These are phyloP conservation scores for Cutaneotrichosporon dermatis DNA, from an alignment of 1,284 basidiomycete species.

Conservation along the genomic window DNA sequence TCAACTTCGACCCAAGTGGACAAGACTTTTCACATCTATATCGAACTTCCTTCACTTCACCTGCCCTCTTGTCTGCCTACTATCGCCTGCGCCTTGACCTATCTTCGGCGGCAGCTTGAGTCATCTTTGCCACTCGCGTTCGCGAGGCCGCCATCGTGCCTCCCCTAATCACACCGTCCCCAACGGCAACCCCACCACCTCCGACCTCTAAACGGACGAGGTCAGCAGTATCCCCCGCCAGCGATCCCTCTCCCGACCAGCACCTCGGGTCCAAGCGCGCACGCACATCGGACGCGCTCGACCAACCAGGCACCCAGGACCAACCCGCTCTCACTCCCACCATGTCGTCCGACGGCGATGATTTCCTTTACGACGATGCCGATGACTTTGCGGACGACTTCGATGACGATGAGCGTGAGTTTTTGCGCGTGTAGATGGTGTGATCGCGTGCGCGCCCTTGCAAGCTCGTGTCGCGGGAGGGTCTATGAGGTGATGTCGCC, in stretches of 20 bases:
- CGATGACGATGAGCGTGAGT: slow-evolving; percentile 29
- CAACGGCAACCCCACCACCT: slow-evolving; percentile 15
- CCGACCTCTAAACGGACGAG: slow-evolving; percentile 7
- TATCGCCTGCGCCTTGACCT: too few relatives aligned
- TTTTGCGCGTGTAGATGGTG: too few relatives aligned
- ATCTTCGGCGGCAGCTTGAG: background rate
- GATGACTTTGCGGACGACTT: slow-evolving; percentile 39
- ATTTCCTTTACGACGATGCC: slow-evolving; percentile 40
- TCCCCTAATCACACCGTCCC: slow-evolving; percentile 13
- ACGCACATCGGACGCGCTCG: background rate
- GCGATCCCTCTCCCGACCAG: background rate
- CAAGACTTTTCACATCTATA: too few relatives aligned
- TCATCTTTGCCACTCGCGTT: slow-evolving; percentile 6
- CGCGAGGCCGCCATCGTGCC: slow-evolving; percentile 14
- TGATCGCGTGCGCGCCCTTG: too few relatives aligned
- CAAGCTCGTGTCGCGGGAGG: too few relatives aligned
- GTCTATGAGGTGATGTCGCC: background rate
- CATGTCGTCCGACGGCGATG: slow-evolving; percentile 48
- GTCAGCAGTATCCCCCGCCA: background rate
- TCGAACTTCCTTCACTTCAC: too few relatives aligned
- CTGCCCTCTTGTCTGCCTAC: too few relatives aligned
- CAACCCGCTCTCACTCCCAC: slow-evolving; percentile 7
- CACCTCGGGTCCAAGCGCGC: slow-evolving; percentile 6
- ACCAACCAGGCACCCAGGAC: background rate
- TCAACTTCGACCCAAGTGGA: background rate